phyloP scores from a whole-genome alignment of 805 yeast species.

The Candida tammaniensis region DNA sequence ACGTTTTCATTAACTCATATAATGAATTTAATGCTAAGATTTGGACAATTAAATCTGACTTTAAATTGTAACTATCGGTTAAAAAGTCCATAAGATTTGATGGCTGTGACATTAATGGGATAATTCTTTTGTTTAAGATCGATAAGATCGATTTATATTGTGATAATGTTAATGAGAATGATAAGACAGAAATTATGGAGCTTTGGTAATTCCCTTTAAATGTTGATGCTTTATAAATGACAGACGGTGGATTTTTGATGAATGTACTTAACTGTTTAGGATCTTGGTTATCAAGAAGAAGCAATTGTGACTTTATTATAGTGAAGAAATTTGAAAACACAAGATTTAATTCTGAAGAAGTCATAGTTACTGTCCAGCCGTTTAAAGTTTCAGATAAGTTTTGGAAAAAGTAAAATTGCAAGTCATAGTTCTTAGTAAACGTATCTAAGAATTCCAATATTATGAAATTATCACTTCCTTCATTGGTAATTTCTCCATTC shows the following conservation, averaged over 20 bases:
- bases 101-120: conserved; percentile 79
- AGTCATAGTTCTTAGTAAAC: conserved; percentile 64
- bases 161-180: conserved; percentile 41
- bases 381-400: conserved; percentile 33
- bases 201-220: conserved; percentile 70
- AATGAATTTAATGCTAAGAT: conserved; percentile 83
- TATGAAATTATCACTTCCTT: conserved; percentile 49
- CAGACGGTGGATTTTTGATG: conserved; percentile 33
- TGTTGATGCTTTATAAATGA: conserved; percentile 34
- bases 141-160: conserved; percentile 71
- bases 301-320: conserved; percentile 28
- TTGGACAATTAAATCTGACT: conserved; percentile 50
- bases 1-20: conserved; percentile 76
- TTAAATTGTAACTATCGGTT: conserved; percentile 72
- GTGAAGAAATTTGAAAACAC: conserved; percentile 43
- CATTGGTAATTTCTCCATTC: conserved; percentile 39
- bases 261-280: conserved; percentile 25
- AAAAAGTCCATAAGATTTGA: conserved; percentile 88
- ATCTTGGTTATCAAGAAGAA: conserved; percentile 17
- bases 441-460: conserved; percentile 54
- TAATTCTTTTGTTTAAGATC: conserved; percentile 77
- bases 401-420: conserved; percentile 70
- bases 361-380: conserved; percentile 19
- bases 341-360: background rate
- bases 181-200: conserved; percentile 59